These are phyloP conservation scores for Dalbergia cultrata DNA, from an alignment of 306 rosid species.

Conservation along the genomic window DNA sequence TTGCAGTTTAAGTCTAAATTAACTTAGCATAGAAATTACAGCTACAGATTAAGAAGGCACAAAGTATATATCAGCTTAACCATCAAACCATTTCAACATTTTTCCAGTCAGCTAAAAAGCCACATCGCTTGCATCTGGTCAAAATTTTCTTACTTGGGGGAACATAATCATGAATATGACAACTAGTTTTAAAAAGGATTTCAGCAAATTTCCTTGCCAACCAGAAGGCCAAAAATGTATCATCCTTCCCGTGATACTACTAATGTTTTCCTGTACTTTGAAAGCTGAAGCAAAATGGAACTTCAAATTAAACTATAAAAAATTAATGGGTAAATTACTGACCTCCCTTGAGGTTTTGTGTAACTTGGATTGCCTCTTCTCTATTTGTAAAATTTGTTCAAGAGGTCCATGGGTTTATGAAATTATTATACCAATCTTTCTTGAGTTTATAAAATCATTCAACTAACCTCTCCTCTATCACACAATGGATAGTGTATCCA, in stretches of 20 bases:
- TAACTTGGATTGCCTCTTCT: too few relatives aligned
- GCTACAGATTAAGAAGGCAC: not conserved
- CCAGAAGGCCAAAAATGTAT: constrained; percentile 20
- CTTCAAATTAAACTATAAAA: not conserved
- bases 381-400: too few relatives aligned
- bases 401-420: too few relatives aligned
- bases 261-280: constrained; percentile 5
- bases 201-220: constrained; percentile 22
- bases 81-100: constrained; percentile 32
- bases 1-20: not conserved
- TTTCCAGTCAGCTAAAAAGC: not conserved
- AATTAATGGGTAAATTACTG: too few relatives aligned
- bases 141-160: constrained; percentile 17
- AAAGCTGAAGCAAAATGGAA: constrained; percentile 25
- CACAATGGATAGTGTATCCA: too few relatives aligned
- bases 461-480: too few relatives aligned
- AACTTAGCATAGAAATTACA: not conserved
- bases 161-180: constrained; percentile 17
- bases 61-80: not conserved
- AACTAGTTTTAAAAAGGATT: constrained; percentile 26
- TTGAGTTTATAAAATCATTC: too few relatives aligned
- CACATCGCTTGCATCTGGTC: not conserved
- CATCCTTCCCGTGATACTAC: constrained; percentile 19
- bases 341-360: too few relatives aligned
- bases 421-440: too few relatives aligned